Percentiles rank a stretch among this genome's conserved stretches.
These are phyloP conservation scores for Mimosa bimucronata DNA, from an alignment of 306 rosid species.

Conservation along the genomic window DNA sequence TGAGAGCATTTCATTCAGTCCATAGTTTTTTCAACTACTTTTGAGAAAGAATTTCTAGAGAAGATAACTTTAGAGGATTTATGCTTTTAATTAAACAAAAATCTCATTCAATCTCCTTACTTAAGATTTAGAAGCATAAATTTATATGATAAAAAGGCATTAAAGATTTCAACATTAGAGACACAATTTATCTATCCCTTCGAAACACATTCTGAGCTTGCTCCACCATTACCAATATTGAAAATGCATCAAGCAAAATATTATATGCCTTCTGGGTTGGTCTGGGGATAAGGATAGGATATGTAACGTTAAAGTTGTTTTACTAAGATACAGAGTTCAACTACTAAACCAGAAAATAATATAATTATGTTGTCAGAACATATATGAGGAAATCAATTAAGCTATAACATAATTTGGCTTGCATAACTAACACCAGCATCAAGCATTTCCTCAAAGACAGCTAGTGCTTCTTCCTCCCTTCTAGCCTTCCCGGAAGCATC, in stretches of 20 bases:
- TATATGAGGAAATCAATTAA: conserved; percentile 6
- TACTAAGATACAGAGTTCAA: neutral
- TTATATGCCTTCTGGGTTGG: conserved; percentile 94
- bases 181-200: conserved; percentile 75
- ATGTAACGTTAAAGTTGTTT: neutral
- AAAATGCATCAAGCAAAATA: conserved; percentile 88
- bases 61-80: neutral
- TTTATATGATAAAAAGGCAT: conserved; percentile 8
- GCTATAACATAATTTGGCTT: conserved; percentile 16
- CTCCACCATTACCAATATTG: conserved; percentile 93
- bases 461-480: conserved; percentile 95
- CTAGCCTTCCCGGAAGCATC: conserved; percentile 95
- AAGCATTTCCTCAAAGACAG: conserved; percentile 98
- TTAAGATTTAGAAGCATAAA: neutral
- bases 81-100: neutral
- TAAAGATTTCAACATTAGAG: neutral
- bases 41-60: neutral
- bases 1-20: no score
- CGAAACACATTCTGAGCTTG: conserved; percentile 85
- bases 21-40: no score
- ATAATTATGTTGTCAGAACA: neutral
- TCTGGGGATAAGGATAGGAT: conserved; percentile 50
- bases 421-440: conserved; percentile 91
- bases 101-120: neutral
- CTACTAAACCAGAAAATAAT: conserved; percentile 4